Evolutionary conservation across 441 rosid species (phyloP).

Genomic region (Eutrema salsugineum): DNA sequence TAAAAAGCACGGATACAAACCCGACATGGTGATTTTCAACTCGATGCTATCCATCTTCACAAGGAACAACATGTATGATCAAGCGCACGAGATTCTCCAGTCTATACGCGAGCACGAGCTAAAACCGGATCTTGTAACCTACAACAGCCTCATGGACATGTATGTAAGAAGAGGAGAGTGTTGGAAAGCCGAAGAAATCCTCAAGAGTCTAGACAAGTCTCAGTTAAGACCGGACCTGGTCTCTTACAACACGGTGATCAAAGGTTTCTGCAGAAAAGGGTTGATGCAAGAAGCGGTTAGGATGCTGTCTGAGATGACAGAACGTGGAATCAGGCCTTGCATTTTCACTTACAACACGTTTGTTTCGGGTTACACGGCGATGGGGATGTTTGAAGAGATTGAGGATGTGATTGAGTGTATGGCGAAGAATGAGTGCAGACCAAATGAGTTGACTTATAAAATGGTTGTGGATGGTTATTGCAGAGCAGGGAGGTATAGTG

Average conservation of each 20-base stretch:
- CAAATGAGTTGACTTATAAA: constrained; percentile 80
- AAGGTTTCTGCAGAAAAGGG: constrained; percentile 87
- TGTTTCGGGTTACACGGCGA: constrained; percentile 64
- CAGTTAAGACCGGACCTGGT: constrained; percentile 65
- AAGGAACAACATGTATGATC: constrained; percentile 62
- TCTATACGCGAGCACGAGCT: constrained; percentile 54
- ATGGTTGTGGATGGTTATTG: constrained; percentile 84
- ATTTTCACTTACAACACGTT: constrained; percentile 87
- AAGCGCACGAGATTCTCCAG: constrained; percentile 52
- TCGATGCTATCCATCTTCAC: constrained; percentile 73
- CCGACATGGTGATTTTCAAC: constrained; percentile 77
- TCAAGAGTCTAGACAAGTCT: constrained; percentile 42
- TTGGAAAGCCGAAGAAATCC: constrained; percentile 83
- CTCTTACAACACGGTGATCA: constrained; percentile 87
- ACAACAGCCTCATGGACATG: constrained; percentile 93
- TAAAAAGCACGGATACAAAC: constrained; percentile 61
- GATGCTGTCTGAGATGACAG: constrained; percentile 68
- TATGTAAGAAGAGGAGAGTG: constrained; percentile 76
- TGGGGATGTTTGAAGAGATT: constrained; percentile 62
- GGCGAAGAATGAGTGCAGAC: constrained; percentile 66
- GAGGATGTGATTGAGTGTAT: constrained; percentile 66
- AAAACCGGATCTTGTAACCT: constrained; percentile 75
- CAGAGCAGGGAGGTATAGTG: constrained; percentile 53
- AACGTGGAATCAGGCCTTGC: constrained; percentile 67
- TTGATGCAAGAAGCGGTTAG: constrained; percentile 81